Percentiles rank a stretch among this genome's conserved stretches.
Conservation (phyloP, 1,139 yeast species). For the Pichia sp. region DNA sequence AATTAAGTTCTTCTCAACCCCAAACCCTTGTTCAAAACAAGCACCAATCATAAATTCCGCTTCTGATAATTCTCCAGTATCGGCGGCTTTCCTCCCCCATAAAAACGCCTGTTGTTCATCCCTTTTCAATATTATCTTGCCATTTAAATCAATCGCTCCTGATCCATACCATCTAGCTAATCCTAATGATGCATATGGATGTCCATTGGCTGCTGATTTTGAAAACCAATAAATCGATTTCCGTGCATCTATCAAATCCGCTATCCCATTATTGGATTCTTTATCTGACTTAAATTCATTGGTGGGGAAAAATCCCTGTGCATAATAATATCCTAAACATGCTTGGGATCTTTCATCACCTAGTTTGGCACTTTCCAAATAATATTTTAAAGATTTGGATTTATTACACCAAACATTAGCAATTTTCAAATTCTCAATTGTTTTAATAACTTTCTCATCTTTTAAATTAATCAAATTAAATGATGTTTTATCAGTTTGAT, state of each 20-base stretch:
- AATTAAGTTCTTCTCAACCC: conserved; percentile 42
- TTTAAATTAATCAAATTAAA: conserved; percentile 26
- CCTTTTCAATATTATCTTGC: conserved; percentile 56
- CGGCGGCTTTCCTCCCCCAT: conserved; percentile 87
- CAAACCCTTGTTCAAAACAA: conserved; percentile 75
- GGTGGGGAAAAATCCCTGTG: conserved; percentile 57
- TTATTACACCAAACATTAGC: conserved; percentile 35
- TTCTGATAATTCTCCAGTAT: conserved; percentile 62
- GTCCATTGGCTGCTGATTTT: conserved; percentile 69
- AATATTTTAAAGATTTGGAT: conserved; percentile 59
- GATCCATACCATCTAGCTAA: conserved; percentile 88
- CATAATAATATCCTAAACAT: conserved; percentile 80
- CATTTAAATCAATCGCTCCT: conserved; percentile 43
- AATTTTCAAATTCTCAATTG: conserved; percentile 30
- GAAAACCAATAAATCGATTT: conserved; percentile 88
- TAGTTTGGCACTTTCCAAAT: conserved; percentile 69
- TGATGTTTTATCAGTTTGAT: conserved; percentile 29
- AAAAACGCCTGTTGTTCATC: conserved; percentile 73
- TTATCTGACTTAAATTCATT: conserved; percentile 27
- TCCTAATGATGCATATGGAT: conserved; percentile 85
- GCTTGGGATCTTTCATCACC: conserved; percentile 80
- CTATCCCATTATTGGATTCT: conserved; percentile 31
- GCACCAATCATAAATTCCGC: conserved; percentile 84
- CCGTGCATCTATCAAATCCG: conserved; percentile 58
- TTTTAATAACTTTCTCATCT: conserved; percentile 21